Base-by-base conservation (phyloP, 495 filamentous ascomycete genomes). In the Talaromyces borbonicus region DNA sequence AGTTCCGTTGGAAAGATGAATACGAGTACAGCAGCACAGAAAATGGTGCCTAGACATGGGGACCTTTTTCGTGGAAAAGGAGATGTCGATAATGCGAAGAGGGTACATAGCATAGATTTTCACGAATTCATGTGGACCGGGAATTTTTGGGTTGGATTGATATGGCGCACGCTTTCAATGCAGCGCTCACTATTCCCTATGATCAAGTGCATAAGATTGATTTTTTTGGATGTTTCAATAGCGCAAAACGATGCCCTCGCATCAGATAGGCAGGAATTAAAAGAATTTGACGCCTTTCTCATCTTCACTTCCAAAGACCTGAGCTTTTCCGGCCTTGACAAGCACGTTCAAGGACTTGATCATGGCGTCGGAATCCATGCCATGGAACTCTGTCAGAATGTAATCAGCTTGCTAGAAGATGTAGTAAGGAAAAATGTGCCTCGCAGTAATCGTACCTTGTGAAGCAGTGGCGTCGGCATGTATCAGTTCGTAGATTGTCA, bases 241-340 rank as follows among this genome's bases (percentile, higher is more conserved):
- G 38, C 38, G 38, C 26, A n/a, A 14, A 23, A 16, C 3, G 20
- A 41, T 41, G 19, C 5, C 35, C 24, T 25, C n/a, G 38, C 38
- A 41, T 26, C 22, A 26, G 33, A 38, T 11, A 18, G 31, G 36
- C 41, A 15, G 4, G 19, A 3, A 49, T 69, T 69, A 97, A 59
- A 96, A 96, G 69, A 98, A 97, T 67, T 98, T 98, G 48, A 96
- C 87, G 43, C 92, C 92, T 56, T 80, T 77, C 48, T 84, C 79
- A 52, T 90, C 90, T 50, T 90, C 89, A 29, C 53, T 63, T 15
- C 90, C 90, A 70, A 98, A 96, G 9, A 97, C 77, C 65, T 96
- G 89, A 18, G 92, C 90, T 64, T 84, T 93, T 50, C 89, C 89
- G 27, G 83, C 71, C 71, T 90, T 95, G 19, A 94, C 87, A 19